Percentiles rank a stretch among this genome's conserved stretches.
Conservation (phyloP, 129 eudicot species). For the Artemisia argyi region DNA sequence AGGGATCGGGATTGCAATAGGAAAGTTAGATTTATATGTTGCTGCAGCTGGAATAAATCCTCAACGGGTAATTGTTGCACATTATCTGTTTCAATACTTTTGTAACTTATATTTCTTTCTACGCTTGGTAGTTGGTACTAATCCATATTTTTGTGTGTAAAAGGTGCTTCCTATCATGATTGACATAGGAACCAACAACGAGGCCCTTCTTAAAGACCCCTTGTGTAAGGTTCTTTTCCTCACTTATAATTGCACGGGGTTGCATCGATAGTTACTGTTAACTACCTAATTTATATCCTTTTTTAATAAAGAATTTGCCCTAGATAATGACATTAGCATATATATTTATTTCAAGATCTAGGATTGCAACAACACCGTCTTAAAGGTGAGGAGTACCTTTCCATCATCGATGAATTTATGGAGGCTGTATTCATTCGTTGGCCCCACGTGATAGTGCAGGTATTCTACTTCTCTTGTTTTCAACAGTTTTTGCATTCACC, state of each 20-base stretch:
- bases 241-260: not conserved
- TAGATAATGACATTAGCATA: not conserved
- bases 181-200: conserved; percentile 97
- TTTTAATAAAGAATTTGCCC: not conserved
- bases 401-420: conserved; percentile 90
- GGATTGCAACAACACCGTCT: conserved; percentile 97
- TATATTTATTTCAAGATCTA: conserved; percentile 53
- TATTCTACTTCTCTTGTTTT: conserved; percentile 22
- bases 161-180: conserved; percentile 97
- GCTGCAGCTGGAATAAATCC: conserved; percentile 99
- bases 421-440: conserved; percentile 93
- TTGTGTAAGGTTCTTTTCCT: conserved; percentile 57
- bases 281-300: not conserved
- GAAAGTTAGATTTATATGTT: conserved; percentile 92
- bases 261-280: not conserved
- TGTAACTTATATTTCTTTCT: conserved; percentile 5
- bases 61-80: conserved; percentile 65
- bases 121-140: conserved; percentile 1
- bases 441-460: conserved; percentile 98
- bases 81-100: conserved; percentile 16
- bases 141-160: conserved; percentile 5
- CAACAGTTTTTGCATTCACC: not conserved
- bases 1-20: conserved; percentile 93
- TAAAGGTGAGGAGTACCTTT: conserved; percentile 89
- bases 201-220: conserved; percentile 81